Conservation (phyloP, 225 moss, liverwort and hornwort genomes). For the Marchantia paleacea region DNA sequence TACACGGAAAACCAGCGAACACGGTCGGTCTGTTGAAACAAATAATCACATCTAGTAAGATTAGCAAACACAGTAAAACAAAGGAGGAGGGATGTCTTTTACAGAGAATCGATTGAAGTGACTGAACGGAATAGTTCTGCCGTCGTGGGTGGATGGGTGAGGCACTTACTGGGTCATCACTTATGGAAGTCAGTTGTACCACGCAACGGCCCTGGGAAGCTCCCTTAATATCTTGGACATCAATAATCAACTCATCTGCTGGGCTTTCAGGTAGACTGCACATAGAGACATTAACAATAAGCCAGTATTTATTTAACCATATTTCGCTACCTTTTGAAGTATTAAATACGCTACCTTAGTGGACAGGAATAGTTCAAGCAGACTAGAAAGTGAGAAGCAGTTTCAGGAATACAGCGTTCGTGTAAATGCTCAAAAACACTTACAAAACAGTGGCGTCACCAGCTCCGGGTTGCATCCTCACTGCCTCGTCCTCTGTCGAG, state of each 20-base stretch:
- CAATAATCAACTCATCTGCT: slow-evolving; percentile 76
- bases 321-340: not conserved
- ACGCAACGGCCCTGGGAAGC: slow-evolving; percentile 64
- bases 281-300: not conserved
- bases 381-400: no score
- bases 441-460: slow-evolving; percentile 77
- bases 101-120: not conserved
- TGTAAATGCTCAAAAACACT: slow-evolving; percentile 18
- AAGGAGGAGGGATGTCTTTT: not conserved
- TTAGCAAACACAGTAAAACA: not conserved
- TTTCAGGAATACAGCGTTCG: no score
- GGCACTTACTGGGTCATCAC: slow-evolving; percentile 75
- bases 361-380: no score
- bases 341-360: no score
- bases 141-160: not conserved
- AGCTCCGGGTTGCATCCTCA: slow-evolving; percentile 69
- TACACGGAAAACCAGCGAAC: slow-evolving; percentile 85
- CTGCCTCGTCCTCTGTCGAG: slow-evolving; percentile 64
- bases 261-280: slow-evolving; percentile 72
- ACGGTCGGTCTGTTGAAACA: slow-evolving; percentile 68
- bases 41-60: not conserved
- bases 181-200: slow-evolving; percentile 67
- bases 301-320: not conserved
- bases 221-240: slow-evolving; percentile 69
- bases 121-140: not conserved